Percentiles rank a stretch among this genome's conserved stretches.
These are phyloP conservation scores for Ophiostoma quercus DNA, from an alignment of 2,329 filamentous ascomycete genomes.

Conservation along the genomic window DNA sequence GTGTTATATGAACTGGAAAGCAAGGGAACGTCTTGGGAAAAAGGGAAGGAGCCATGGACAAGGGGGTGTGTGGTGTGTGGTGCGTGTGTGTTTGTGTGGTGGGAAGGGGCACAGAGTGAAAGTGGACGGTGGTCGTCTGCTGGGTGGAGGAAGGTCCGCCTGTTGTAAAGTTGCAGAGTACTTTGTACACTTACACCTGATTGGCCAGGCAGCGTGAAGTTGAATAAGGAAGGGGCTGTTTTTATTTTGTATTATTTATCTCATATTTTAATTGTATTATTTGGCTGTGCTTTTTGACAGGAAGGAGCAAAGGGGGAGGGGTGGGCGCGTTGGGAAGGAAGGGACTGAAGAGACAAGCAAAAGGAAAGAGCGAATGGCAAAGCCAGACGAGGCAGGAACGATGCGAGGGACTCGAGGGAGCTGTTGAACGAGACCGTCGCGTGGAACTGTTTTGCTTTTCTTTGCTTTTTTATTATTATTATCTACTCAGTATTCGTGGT, in stretches of 20 bases:
- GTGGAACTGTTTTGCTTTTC: not conserved
- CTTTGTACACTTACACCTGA: constrained; percentile 24
- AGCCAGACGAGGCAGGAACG: not conserved
- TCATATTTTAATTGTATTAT: not conserved
- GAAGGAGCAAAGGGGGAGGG: constrained; percentile 9
- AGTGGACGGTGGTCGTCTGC: constrained; percentile 19
- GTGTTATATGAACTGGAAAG: constrained; percentile 24
- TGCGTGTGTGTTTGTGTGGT: constrained; percentile 10
- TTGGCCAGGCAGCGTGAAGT: constrained; percentile 18
- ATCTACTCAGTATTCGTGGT: too few relatives aligned
- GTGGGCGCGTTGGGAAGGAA: constrained; percentile 11
- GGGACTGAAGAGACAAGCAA: not conserved
- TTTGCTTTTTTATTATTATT: not conserved
- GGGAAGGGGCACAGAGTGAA: constrained; percentile 17
- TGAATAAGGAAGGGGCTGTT: constrained; percentile 21
- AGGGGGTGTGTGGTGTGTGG: constrained; percentile 8
- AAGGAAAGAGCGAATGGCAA: constrained; percentile 7
- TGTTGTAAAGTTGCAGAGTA: constrained; percentile 18
- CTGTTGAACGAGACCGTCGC: not conserved
- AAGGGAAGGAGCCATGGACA: constrained; percentile 25
- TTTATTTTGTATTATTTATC: not conserved
- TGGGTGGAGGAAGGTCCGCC: constrained; percentile 23
- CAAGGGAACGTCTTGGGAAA: constrained; percentile 17
- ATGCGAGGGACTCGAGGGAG: not conserved
- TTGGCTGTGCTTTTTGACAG: not conserved